These are phyloP conservation scores for Aspergillus affinis DNA, from an alignment of 495 filamentous ascomycete genomes.

Conservation along the genomic window DNA sequence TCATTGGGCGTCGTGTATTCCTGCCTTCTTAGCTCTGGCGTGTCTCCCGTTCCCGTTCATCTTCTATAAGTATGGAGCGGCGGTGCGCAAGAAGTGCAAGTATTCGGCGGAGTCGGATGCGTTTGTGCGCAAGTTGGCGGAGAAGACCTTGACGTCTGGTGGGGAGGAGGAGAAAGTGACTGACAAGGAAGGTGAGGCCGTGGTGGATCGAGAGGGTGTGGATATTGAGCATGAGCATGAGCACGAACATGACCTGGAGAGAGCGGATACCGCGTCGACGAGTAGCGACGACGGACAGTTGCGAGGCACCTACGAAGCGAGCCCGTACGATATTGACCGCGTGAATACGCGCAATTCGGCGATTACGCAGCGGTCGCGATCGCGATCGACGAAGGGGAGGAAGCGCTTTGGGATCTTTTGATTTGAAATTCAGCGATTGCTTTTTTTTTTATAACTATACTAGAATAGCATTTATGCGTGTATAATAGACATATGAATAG, in stretches of 20 bases:
- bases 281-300: slow-evolving; percentile 1
- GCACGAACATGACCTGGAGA: slow-evolving; percentile 5
- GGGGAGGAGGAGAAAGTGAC: slow-evolving; percentile 3
- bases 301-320: slow-evolving; percentile 19
- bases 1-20: slow-evolving; percentile 71
- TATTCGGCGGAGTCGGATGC: slow-evolving; percentile 61
- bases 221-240: neutral
- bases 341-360: slow-evolving; percentile 31
- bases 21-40: slow-evolving; percentile 63
- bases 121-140: slow-evolving; percentile 23
- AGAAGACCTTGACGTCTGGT: slow-evolving; percentile 13
- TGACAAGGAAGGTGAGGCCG: neutral
- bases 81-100: slow-evolving; percentile 62
- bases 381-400: slow-evolving; percentile 6
- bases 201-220: slow-evolving; percentile 1
- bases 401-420: slow-evolving; percentile 13
- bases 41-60: slow-evolving; percentile 71
- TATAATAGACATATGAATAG: neutral
- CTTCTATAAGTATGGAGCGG: slow-evolving; percentile 63
- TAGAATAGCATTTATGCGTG: neutral
- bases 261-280: slow-evolving; percentile 1
- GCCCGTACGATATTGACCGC: slow-evolving; percentile 31
- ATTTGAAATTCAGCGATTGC: neutral
- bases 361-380: slow-evolving; percentile 23
- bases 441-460: neutral